Conservation (phyloP, 75 land plant species). For the Cryptomeria japonica region DNA sequence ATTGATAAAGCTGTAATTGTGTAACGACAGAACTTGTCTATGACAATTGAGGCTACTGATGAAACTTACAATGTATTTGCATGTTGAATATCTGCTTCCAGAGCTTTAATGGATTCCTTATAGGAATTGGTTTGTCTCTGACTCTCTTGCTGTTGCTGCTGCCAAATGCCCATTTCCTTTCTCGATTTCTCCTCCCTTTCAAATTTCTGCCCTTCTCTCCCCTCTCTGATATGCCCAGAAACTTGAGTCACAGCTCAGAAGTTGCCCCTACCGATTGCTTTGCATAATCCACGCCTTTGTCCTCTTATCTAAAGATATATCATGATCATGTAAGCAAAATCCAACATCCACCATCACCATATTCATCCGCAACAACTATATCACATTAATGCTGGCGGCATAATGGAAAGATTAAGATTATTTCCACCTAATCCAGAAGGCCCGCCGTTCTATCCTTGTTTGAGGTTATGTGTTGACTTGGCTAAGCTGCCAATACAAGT, state of each 20-base stretch:
- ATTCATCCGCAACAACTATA: background rate
- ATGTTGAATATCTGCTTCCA: conserved; percentile 88
- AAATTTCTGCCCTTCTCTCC: background rate
- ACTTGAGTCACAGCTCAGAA: background rate
- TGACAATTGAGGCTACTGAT: background rate
- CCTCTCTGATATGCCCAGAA: background rate
- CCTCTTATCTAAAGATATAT: background rate
- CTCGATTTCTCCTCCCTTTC: background rate
- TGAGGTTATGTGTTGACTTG: background rate
- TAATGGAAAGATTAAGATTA: background rate
- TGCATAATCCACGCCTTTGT: background rate
- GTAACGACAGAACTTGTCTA: background rate
- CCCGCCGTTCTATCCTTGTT: background rate
- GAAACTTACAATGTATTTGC: conserved; percentile 69
- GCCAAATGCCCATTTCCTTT: background rate
- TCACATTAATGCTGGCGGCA: background rate
- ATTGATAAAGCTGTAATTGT: background rate
- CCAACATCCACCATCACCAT: background rate
- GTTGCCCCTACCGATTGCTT: background rate
- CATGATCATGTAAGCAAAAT: background rate
- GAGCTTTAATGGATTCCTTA: conserved; percentile 67
- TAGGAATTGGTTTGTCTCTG: conserved; percentile 42
- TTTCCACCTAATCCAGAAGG: background rate
- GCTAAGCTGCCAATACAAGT: background rate
- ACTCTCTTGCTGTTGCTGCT: conserved; percentile 13